Percentiles rank a stretch among this genome's conserved stretches.
phyloP scores from a whole-genome alignment of 345 rosid species.

The Balakata baccata region DNA sequence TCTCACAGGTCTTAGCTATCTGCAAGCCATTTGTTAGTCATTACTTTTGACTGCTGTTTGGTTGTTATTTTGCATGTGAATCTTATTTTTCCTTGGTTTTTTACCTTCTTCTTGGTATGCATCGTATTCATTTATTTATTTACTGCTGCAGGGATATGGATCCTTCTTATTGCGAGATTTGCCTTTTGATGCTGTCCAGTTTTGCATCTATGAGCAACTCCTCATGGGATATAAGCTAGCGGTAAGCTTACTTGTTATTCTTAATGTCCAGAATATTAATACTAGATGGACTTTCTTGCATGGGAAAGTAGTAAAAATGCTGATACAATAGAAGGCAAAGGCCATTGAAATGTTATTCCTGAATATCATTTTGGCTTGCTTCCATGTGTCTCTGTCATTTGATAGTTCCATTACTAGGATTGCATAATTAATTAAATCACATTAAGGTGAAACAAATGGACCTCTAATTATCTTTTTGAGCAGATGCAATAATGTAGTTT shows the following conservation, averaged over 20 bases:
- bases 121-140: not conserved
- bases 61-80: not conserved
- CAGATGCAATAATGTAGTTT: not conserved
- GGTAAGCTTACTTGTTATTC: slow-evolving; percentile 39
- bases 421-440: not conserved
- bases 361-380: not conserved
- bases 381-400: not conserved
- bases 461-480: not conserved
- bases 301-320: not conserved
- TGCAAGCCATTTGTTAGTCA: not conserved
- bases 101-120: not conserved
- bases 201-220: slow-evolving; percentile 93
- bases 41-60: not conserved
- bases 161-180: slow-evolving; percentile 85
- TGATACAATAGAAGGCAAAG: not conserved
- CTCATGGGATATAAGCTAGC: slow-evolving; percentile 74
- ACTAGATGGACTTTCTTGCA: not conserved
- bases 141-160: slow-evolving; percentile 63
- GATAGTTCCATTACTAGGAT: not conserved
- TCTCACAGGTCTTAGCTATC: not conserved
- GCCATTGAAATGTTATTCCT: not conserved
- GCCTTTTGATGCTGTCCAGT: slow-evolving; percentile 94
- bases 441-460: not conserved
- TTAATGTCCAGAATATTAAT: not conserved
- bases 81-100: not conserved